phyloP scores from a whole-genome alignment of 352 stramenopile genomes.

The Sclerospora graminicola region DNA sequence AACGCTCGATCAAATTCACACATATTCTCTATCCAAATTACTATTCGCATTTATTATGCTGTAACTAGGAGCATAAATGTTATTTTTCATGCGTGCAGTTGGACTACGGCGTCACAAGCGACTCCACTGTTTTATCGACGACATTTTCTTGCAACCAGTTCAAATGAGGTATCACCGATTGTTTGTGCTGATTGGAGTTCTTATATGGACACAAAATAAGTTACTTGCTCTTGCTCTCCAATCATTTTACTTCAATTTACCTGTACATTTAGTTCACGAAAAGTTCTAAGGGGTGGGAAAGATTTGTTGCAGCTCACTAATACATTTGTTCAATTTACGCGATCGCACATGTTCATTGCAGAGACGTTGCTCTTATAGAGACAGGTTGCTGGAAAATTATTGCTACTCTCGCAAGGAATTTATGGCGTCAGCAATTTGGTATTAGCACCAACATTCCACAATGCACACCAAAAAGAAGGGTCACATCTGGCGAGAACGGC shows the following conservation, averaged over 20 bases:
- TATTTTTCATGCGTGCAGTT: constrained; percentile 31
- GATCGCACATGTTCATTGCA: constrained; percentile 9
- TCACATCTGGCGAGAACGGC: constrained; percentile 71
- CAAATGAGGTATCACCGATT: constrained; percentile 52
- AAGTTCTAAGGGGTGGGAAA: constrained; percentile 56
- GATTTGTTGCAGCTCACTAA: constrained; percentile 1
- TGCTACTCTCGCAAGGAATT: constrained; percentile 68
- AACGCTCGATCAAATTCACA: constrained; percentile 64
- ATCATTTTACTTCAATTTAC: constrained; percentile 49
- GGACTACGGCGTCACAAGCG: constrained; percentile 61
- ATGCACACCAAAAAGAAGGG: constrained; percentile 19
- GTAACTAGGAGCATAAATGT: not conserved
- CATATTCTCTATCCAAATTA: constrained; percentile 10
- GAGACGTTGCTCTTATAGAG: constrained; percentile 72
- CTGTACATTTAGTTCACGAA: constrained; percentile 59
- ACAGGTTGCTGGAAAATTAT: constrained; percentile 75
- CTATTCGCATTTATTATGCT: not conserved
- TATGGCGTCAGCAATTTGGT: constrained; percentile 60
- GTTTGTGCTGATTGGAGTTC: not conserved
- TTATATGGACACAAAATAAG: not conserved
- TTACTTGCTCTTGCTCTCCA: not conserved
- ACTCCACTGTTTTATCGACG: constrained; percentile 40
- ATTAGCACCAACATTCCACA: constrained; percentile 46
- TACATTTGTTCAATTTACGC: not conserved
- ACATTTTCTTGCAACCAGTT: constrained; percentile 60